Percentiles rank a stretch among this genome's conserved stretches.
Conservation (phyloP, 345 rosid genomes). For the Gossypium thurberi region DNA sequence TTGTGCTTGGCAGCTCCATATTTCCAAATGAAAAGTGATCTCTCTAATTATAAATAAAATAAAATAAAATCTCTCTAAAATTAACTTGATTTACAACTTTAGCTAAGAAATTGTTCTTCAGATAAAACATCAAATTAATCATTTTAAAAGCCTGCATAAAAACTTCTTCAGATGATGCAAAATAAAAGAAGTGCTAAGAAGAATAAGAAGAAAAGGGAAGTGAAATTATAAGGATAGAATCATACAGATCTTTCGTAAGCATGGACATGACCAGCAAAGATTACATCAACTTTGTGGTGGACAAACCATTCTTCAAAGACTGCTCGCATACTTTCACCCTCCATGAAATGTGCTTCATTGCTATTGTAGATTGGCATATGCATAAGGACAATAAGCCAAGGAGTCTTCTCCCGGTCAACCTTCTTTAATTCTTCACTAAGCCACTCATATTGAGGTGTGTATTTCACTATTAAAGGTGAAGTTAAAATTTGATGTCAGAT, state of each 20-base stretch:
- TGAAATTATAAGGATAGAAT: slow-evolving; percentile 8
- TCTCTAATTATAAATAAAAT: too few species aligned
- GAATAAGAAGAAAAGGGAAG: background rate
- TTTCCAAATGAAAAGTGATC: too few species aligned
- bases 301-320: slow-evolving; percentile 78
- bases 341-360: slow-evolving; percentile 88
- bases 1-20: too few species aligned
- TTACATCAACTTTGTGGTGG: slow-evolving; percentile 56
- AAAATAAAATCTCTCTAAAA: background rate
- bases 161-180: background rate
- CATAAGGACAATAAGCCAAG: slow-evolving; percentile 96
- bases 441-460: slow-evolving; percentile 89
- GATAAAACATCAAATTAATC: background rate
- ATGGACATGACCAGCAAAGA: slow-evolving; percentile 97
- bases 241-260: slow-evolving; percentile 99
- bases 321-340: slow-evolving; percentile 88
- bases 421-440: slow-evolving; percentile 54
- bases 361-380: slow-evolving; percentile 79
- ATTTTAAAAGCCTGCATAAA: background rate
- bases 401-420: slow-evolving; percentile 88
- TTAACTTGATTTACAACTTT: background rate
- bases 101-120: background rate
- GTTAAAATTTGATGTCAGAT: slow-evolving; percentile 6
- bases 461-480: slow-evolving; percentile 54
- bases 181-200: background rate